Evolutionary conservation across 495 filamentous ascomycete genomes (phyloP), one percentile per base, ranked within the genome.

Genomic region (Amniculicola lignicola): DNA sequence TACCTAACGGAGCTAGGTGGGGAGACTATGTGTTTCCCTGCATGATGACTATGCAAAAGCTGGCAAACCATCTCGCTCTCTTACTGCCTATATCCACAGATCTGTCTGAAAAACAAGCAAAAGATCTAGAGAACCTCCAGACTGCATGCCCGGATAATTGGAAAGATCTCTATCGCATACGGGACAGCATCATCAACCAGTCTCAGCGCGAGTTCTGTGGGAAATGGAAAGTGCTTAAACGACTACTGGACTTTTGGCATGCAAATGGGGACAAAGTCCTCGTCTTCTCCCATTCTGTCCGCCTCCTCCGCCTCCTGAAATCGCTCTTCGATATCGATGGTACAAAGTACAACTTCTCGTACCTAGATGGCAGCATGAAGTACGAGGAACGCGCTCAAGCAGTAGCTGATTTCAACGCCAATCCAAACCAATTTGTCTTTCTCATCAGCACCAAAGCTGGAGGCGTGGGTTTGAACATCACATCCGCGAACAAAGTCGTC

Each of bases 401-500:
- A 0, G 92, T 98, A 0, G 86, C 92, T 61, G 85, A 93, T 28
- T 98, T 96, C 79, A 98, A 98, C 70, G 79, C 86, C 4, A 88
- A 96, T 65, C 84, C 91, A 0, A 72, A 71, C 6, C 89, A 94
- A 57, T 98, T 98, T 62, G 90, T 96, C 16, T 98, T 98, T 66
- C 75, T 98, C 38, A 97, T 98, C 61, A 92, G 87, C 15, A 97
- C 93, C 16, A 88, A 87, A 66, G 89, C 93, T 14, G 93, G 93
- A 24, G 92, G 92, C 21, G 79, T 87, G 4, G 92, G 91, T 0
- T 74, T 97, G 7, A 98, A 98, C 65, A 98, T 98, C 67, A 96
- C 93, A 2, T 92, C 89, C 0, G 93, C 93, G 10, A 98, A 98
- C 73, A 97, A 97, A 70, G 92, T 98, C 9, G 93, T 98, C 16